A percentile compares a stretch with the other conserved stretches of the same genome.
Conservation (phyloP, 1,139 yeast genomes). For the Debaryomyces coudertii region DNA sequence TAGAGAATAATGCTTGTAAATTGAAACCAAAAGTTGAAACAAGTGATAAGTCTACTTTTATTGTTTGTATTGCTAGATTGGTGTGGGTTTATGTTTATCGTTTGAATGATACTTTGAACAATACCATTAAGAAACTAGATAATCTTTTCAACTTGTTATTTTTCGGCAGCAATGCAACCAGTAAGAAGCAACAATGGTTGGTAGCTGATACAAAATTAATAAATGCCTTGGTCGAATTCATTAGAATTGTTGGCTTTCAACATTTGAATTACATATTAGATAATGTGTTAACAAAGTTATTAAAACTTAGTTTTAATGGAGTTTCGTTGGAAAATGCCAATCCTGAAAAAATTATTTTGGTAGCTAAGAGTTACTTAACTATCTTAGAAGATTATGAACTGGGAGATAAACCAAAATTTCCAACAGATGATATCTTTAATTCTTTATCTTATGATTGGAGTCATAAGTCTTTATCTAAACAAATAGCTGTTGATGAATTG, state of each 20-base stretch:
- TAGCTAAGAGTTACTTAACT: slow-evolving; percentile 70
- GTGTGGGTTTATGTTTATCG: slow-evolving; percentile 90
- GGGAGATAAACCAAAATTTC: slow-evolving; percentile 71
- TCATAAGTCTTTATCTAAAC: neutral
- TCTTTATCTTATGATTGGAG: neutral
- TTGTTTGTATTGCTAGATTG: slow-evolving; percentile 70
- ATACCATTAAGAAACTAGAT: slow-evolving; percentile 65
- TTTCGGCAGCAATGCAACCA: slow-evolving; percentile 42
- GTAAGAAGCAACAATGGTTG: slow-evolving; percentile 74
- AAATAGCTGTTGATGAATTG: neutral
- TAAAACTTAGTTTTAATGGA: slow-evolving; percentile 60
- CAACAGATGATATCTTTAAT: slow-evolving; percentile 60
- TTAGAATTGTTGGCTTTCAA: slow-evolving; percentile 76
- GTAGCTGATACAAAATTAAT: slow-evolving; percentile 63
- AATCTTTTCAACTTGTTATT: slow-evolving; percentile 59
- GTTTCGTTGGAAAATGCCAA: slow-evolving; percentile 58
- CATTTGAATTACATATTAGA: slow-evolving; percentile 82
- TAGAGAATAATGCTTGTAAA: slow-evolving; percentile 53
- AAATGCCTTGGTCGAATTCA: slow-evolving; percentile 67
- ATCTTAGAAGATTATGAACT: slow-evolving; percentile 63
- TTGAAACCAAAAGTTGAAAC: slow-evolving; percentile 43
- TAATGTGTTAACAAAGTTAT: slow-evolving; percentile 65
- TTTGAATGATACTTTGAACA: slow-evolving; percentile 84
- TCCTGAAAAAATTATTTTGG: slow-evolving; percentile 72
- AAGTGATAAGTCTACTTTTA: slow-evolving; percentile 64